Conservation (phyloP, 1,284 basidiomycete genomes). For the Trichosporon sp. region DNA sequence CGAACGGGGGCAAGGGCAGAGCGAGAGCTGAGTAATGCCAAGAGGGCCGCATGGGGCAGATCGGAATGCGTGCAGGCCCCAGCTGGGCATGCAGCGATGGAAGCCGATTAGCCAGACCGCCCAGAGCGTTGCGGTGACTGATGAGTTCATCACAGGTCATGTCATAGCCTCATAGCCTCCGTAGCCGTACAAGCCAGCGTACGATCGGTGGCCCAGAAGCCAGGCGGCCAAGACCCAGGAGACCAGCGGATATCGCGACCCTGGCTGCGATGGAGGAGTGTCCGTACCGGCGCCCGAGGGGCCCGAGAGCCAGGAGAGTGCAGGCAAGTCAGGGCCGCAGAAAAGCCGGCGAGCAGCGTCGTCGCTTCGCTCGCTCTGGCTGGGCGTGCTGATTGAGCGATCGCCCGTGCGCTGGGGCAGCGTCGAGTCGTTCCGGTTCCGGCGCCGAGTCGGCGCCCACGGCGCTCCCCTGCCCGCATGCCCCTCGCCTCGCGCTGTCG, state of each 20-base stretch:
- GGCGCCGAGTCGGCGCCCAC: not conserved
- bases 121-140: not conserved
- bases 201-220: too few species aligned
- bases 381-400: not conserved
- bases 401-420: not conserved
- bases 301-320: not conserved
- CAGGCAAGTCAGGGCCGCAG: not conserved
- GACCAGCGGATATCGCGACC: not conserved
- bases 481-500: not conserved
- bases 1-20: not conserved
- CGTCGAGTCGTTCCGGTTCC: not conserved
- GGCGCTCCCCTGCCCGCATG: not conserved
- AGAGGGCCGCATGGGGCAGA: not conserved
- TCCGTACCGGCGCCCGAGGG: not conserved
- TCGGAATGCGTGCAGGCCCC: too few species aligned
- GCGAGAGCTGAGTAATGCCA: not conserved
- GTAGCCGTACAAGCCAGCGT: not conserved
- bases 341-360: not conserved
- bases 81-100: not conserved
- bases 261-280: not conserved
- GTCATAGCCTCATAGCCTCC: not conserved
- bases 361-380: not conserved
- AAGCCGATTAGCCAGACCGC: not conserved
- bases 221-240: too few species aligned
- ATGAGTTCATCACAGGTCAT: not conserved